Evolutionary conservation across 352 stramenopile species (phyloP).

Genomic region (Pythium chondricola): DNA sequence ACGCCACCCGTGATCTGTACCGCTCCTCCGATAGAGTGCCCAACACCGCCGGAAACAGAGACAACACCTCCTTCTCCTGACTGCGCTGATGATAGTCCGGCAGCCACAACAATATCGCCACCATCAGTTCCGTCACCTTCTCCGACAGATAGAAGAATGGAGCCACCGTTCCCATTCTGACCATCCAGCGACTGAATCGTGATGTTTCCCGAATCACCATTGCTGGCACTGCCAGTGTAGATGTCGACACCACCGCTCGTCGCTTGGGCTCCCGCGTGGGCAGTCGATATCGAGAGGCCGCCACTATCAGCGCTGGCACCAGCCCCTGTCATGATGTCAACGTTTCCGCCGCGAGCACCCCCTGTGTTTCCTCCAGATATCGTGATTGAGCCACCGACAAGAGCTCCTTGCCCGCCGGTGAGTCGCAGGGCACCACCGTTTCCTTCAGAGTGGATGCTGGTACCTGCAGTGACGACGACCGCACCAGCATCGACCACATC

Average conservation of each 20-base stretch:
- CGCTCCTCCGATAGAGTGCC: slow-evolving; percentile 14
- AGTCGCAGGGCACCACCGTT: slow-evolving; percentile 25
- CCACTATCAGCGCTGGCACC: slow-evolving; percentile 23
- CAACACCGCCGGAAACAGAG: slow-evolving; percentile 14
- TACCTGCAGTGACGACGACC: slow-evolving; percentile 22
- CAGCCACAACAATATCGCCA: neutral
- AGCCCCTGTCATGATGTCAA: slow-evolving; percentile 24
- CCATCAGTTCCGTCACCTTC: neutral
- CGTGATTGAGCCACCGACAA: slow-evolving; percentile 21
- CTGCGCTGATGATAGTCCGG: neutral
- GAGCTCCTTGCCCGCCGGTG: slow-evolving; percentile 23
- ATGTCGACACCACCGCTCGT: slow-evolving; percentile 24
- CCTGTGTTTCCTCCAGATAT: slow-evolving; percentile 23
- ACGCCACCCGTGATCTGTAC: slow-evolving; percentile 23
- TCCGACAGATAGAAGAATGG: neutral
- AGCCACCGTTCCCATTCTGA: neutral
- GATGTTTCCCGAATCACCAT: neutral
- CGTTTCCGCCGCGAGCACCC: slow-evolving; percentile 17
- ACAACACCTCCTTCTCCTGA: slow-evolving; percentile 11
- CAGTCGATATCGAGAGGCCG: slow-evolving; percentile 21
- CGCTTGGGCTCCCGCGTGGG: slow-evolving; percentile 17
- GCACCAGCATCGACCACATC: slow-evolving; percentile 17
- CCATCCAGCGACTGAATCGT: neutral
- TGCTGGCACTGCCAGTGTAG: slow-evolving; percentile 5
- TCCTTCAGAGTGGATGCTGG: slow-evolving; percentile 20